phyloP scores from a whole-genome alignment of 345 rosid species.

The Zanthoxylum bungeanum region DNA sequence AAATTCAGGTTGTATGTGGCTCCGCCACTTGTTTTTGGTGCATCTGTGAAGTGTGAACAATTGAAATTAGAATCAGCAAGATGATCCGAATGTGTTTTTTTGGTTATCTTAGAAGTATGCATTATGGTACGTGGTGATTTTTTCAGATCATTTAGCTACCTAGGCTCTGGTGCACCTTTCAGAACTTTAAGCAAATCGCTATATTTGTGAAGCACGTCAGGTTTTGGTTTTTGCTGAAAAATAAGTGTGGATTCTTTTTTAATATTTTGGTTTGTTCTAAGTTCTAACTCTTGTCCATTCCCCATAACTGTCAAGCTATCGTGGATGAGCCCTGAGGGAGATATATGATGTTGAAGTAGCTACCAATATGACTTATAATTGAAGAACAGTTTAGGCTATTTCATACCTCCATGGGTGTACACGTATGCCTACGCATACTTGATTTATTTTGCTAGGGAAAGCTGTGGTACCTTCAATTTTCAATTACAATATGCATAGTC shows the following conservation, averaged over 20 bases:
- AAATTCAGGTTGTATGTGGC: too few species aligned
- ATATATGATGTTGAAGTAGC: not conserved
- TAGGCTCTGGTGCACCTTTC: not conserved
- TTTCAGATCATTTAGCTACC: not conserved
- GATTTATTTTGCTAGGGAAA: not conserved
- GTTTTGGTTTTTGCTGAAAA: not conserved
- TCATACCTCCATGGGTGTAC: not conserved
- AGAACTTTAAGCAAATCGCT: not conserved
- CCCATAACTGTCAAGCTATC: not conserved
- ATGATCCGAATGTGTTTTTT: not conserved
- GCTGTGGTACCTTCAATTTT: not conserved
- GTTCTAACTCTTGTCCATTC: not conserved
- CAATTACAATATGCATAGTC: not conserved
- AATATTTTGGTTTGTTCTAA: not conserved
- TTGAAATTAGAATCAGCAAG: not conserved
- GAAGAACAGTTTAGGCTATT: too few species aligned
- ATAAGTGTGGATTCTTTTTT: not conserved
- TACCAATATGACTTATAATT: not conserved
- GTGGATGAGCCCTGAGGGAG: not conserved
- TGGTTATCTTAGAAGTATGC: not conserved
- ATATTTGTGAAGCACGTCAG: not conserved
- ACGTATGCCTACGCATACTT: not conserved
- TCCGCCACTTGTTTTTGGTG: too few species aligned
- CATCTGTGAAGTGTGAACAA: not conserved
- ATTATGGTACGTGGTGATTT: not conserved